Percentiles rank a stretch among this genome's conserved stretches.
These are phyloP conservation scores for Sarcocystis neurona DNA, from an alignment of 169 alveolate species.

Conservation along the genomic window DNA sequence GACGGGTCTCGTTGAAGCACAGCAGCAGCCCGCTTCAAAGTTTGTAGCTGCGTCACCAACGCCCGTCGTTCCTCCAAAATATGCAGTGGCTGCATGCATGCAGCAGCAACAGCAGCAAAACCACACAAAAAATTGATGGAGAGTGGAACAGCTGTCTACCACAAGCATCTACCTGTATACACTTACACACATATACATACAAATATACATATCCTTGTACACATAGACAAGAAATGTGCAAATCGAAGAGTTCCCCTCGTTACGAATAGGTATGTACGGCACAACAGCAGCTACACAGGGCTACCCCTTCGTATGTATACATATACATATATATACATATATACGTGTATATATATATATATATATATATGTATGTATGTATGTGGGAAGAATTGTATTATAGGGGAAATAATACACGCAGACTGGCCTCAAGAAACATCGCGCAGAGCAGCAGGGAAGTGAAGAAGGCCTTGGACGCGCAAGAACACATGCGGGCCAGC, in stretches of 20 bases:
- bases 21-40: slow-evolving; percentile 62
- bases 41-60: slow-evolving; percentile 48
- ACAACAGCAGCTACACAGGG: not conserved
- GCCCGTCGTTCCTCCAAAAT: slow-evolving; percentile 61
- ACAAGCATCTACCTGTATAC: not conserved
- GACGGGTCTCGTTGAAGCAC: slow-evolving; percentile 64
- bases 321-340: not conserved
- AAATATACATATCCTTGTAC: too few relatives aligned
- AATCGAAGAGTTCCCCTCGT: too few relatives aligned
- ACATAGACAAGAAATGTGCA: too few relatives aligned
- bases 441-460: too few relatives aligned
- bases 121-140: not conserved
- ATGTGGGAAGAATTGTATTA: too few relatives aligned
- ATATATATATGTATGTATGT: too few relatives aligned
- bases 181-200: slow-evolving; percentile 1
- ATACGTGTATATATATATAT: not conserved
- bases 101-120: not conserved
- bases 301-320: not conserved
- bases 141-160: not conserved
- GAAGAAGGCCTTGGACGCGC: too few relatives aligned
- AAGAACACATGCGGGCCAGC: too few relatives aligned
- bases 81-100: slow-evolving; percentile 56
- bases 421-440: too few relatives aligned
- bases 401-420: too few relatives aligned
- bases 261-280: too few relatives aligned